Evolutionary conservation across 73 alveolate genomes (phyloP).

Genomic region (Halteria grandinella): DNA sequence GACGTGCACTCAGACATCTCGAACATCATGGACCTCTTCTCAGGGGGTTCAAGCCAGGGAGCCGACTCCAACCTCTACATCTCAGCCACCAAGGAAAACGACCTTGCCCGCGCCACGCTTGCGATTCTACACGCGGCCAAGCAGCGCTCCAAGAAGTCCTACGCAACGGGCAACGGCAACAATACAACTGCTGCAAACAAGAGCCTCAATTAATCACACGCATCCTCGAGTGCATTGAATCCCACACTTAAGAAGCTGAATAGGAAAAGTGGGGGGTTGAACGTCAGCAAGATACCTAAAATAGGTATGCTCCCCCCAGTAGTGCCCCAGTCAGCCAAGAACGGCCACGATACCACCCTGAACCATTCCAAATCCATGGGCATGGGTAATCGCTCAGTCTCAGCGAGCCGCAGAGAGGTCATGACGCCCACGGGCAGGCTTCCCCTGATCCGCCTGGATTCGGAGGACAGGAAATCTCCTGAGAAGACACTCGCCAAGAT

Average conservation of each 20-base stretch:
- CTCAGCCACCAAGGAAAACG: constrained; percentile 75
- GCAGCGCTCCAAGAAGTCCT: constrained; percentile 61
- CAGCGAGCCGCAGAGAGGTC: no score
- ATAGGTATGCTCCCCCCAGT: constrained; percentile 5
- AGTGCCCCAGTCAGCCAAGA: constrained; percentile 18
- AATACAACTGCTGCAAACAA: neutral
- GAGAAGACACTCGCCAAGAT: constrained; percentile 26
- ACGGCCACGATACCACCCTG: neutral
- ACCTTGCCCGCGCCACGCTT: constrained; percentile 68
- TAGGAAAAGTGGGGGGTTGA: neutral
- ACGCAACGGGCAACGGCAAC: no score
- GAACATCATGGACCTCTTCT: constrained; percentile 69
- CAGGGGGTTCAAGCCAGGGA: constrained; percentile 68
- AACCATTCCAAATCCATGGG: no score
- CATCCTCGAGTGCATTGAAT: constrained; percentile 26
- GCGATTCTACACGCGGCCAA: constrained; percentile 75
- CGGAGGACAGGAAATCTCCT: constrained; percentile 54
- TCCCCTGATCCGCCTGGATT: no score
- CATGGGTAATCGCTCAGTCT: no score
- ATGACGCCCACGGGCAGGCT: no score
- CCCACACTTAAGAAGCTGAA: neutral
- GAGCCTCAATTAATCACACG: neutral
- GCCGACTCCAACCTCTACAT: no score
- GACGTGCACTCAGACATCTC: constrained; percentile 64
- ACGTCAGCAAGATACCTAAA: neutral